These are phyloP conservation scores for Colletotrichum camelliae DNA, from an alignment of 2,329 filamentous ascomycete species.

Conservation along the genomic window DNA sequence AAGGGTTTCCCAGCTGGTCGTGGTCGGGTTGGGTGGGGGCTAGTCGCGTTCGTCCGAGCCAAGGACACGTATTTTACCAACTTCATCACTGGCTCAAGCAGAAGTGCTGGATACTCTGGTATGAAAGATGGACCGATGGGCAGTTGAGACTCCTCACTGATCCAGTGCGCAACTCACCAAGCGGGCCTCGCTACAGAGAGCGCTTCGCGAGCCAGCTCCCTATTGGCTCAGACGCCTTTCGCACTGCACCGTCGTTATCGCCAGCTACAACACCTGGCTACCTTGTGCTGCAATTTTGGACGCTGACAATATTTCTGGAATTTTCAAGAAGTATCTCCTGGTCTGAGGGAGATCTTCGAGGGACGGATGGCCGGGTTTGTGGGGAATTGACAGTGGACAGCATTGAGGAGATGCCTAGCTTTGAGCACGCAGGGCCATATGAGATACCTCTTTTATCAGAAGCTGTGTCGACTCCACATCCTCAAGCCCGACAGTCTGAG, in stretches of 20 bases:
- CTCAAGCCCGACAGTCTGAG: not conserved
- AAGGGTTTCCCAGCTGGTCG: not conserved
- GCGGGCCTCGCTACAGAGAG: not conserved
- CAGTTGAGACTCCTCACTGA: not conserved
- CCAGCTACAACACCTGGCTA: not conserved
- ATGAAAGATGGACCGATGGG: accelerated
- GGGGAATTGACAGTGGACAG: not conserved
- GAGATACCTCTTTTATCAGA: not conserved
- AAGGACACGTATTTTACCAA: not conserved
- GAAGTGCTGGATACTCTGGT: not conserved
- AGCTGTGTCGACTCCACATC: not conserved
- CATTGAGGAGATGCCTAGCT: not conserved
- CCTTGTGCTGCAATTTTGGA: not conserved
- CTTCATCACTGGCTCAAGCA: not conserved
- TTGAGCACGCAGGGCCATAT: not conserved
- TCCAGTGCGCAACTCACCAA: not conserved
- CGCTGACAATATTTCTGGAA: not conserved
- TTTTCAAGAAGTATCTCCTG: not conserved
- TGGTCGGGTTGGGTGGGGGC: not conserved
- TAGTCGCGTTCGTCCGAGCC: not conserved
- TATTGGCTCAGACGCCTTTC: not conserved
- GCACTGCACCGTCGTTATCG: not conserved
- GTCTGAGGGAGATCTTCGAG: not conserved
- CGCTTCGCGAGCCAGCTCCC: not conserved
- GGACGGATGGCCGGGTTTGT: not conserved